A percentile compares a stretch with the other conserved stretches of the same genome.
Conservation (phyloP, 176 grass and related monocot species). For the Elymus sibiricus region DNA sequence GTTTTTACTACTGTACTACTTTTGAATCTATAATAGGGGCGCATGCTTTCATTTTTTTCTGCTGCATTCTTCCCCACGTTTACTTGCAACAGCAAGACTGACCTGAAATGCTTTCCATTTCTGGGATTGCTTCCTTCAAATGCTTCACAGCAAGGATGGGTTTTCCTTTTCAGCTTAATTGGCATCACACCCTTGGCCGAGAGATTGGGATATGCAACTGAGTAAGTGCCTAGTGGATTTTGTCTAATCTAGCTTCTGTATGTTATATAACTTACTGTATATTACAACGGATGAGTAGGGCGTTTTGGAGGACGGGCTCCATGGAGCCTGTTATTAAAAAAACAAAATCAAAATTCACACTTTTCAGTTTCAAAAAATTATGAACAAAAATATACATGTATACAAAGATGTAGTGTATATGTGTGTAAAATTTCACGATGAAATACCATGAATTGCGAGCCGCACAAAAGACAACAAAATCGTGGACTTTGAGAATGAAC, state of each 20-base stretch:
- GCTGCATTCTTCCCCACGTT: neutral
- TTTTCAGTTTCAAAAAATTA: too few relatives aligned
- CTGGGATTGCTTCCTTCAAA: slow-evolving; percentile 18
- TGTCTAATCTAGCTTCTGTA: neutral
- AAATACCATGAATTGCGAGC: too few relatives aligned
- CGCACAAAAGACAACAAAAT: too few relatives aligned
- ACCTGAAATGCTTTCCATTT: neutral
- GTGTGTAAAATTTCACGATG: too few relatives aligned
- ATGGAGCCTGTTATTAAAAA: too few relatives aligned
- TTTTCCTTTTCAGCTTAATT: slow-evolving; percentile 99
- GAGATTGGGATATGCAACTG: slow-evolving; percentile 95
- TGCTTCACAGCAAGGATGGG: slow-evolving; percentile 82
- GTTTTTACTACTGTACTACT: neutral
- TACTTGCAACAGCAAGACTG: neutral
- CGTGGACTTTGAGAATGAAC: too few relatives aligned
- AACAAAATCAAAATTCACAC: too few relatives aligned
- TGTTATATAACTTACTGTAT: neutral
- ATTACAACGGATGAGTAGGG: too few relatives aligned
- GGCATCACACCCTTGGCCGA: slow-evolving; percentile 93
- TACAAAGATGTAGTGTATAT: too few relatives aligned
- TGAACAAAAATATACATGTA: too few relatives aligned
- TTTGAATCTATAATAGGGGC: slow-evolving; percentile 3
- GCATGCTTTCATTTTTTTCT: neutral
- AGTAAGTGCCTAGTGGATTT: slow-evolving; percentile 56
- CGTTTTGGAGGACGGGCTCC: too few relatives aligned